A percentile compares a stretch with the other conserved stretches of the same genome.
These are phyloP conservation scores for Hypholoma sublateritium DNA, from an alignment of 768 basidiomycete species.

Conservation along the genomic window DNA sequence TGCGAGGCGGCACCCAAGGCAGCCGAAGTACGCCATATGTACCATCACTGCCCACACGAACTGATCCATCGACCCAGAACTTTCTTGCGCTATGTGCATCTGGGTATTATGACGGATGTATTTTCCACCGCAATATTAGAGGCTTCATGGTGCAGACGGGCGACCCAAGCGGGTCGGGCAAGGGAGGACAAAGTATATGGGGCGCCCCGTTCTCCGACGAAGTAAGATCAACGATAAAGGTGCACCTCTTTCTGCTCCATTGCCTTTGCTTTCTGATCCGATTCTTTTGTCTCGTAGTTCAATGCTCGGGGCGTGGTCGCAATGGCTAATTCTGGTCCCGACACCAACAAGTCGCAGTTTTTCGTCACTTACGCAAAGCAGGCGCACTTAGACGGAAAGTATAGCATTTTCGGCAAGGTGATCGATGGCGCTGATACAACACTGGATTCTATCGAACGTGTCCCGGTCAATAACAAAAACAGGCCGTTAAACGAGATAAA, in stretches of 20 bases:
- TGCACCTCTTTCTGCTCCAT: slow-evolving; percentile 27
- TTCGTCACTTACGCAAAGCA: slow-evolving; percentile 93
- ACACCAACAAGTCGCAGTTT: slow-evolving; percentile 92
- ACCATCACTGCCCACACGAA: slow-evolving; percentile 2
- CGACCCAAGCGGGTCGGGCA: slow-evolving; percentile 87
- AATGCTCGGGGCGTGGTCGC: slow-evolving; percentile 93
- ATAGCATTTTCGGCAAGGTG: slow-evolving; percentile 96
- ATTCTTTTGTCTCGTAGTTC: slow-evolving; percentile 57
- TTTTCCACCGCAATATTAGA: slow-evolving; percentile 95
- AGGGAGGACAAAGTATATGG: slow-evolving; percentile 97
- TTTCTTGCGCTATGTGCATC: slow-evolving; percentile 94
- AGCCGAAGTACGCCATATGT: slow-evolving; percentile 66
- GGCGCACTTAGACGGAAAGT: slow-evolving; percentile 90
- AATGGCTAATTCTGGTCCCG: slow-evolving; percentile 97
- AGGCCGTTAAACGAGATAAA: slow-evolving; percentile 85
- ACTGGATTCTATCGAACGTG: slow-evolving; percentile 90
- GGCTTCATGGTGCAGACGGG: slow-evolving; percentile 96
- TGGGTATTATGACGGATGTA: slow-evolving; percentile 77
- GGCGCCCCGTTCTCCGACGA: slow-evolving; percentile 91
- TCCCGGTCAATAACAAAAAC: slow-evolving; percentile 90
- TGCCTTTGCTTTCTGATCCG: slow-evolving; percentile 15
- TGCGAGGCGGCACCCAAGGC: slow-evolving; percentile 96
- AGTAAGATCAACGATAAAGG: slow-evolving; percentile 91
- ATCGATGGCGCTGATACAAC: slow-evolving; percentile 97
- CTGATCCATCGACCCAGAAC: slow-evolving; percentile 54